phyloP scores from a whole-genome alignment of 345 rosid genomes.

The Eucalyptus erythrocorys region DNA sequence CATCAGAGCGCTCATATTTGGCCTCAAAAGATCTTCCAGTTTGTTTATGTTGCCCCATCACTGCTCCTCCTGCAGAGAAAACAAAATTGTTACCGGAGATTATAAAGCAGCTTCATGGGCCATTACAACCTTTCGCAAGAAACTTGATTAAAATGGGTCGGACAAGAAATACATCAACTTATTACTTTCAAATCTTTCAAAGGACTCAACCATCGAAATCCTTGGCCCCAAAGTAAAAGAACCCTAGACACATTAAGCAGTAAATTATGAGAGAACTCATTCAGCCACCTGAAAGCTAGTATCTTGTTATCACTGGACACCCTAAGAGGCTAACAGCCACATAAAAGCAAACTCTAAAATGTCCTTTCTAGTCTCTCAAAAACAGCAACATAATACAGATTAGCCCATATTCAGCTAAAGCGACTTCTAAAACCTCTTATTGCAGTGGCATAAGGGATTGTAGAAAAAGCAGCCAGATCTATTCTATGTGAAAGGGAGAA shows the following conservation, averaged over 20 bases:
- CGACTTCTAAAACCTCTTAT: neutral
- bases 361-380: neutral
- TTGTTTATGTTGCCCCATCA: slow-evolving; percentile 35
- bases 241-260: neutral
- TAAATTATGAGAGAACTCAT: neutral
- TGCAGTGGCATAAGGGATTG: neutral
- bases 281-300: neutral
- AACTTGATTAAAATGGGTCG: neutral
- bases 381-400: neutral
- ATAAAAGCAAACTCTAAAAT: neutral
- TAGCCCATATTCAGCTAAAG: neutral
- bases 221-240: neutral
- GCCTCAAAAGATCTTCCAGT: slow-evolving; percentile 35
- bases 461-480: neutral
- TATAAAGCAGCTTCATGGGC: neutral
- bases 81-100: neutral
- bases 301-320: neutral
- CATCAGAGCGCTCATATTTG: slow-evolving; percentile 22
- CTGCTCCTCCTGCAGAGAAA: slow-evolving; percentile 19
- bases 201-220: neutral
- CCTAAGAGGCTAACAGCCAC: neutral
- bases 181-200: neutral
- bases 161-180: neutral
- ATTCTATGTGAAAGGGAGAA: neutral
- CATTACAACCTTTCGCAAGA: neutral